phyloP scores from a whole-genome alignment of 2,329 filamentous ascomycete species.

The Cladosporium sphaerospermum region DNA sequence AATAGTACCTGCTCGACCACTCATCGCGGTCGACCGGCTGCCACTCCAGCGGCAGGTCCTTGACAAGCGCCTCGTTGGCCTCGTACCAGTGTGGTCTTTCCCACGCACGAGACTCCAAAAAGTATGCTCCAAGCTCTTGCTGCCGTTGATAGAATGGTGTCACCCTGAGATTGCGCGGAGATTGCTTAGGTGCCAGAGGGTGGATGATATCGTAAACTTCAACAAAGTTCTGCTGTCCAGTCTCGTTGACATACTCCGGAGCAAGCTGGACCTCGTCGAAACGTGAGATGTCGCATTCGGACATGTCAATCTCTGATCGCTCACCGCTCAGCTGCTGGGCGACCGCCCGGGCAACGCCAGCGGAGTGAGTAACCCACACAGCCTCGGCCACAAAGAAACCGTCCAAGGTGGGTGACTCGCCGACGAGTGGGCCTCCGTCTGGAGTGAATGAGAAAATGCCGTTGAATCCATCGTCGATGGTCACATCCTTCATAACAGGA shows the following conservation, averaged over 20 bases:
- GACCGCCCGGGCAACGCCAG: conserved; percentile 55
- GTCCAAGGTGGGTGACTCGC: conserved; percentile 52
- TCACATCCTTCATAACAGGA: conserved; percentile 44
- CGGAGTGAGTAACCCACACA: conserved; percentile 62
- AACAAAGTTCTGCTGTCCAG: conserved; percentile 55
- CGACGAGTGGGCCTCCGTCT: conserved; percentile 56
- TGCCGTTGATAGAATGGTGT: conserved; percentile 55
- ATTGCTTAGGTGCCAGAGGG: conserved; percentile 52
- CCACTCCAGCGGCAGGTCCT: conserved; percentile 49
- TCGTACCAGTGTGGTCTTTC: conserved; percentile 60
- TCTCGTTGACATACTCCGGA: conserved; percentile 52
- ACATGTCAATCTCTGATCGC: conserved; percentile 49
- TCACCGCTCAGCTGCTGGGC: conserved; percentile 55
- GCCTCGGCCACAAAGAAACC: conserved; percentile 61
- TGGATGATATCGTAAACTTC: conserved; percentile 62
- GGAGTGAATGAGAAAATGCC: conserved; percentile 62
- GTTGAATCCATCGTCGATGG: conserved; percentile 57
- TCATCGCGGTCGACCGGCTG: conserved; percentile 50
- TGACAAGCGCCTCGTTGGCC: conserved; percentile 47
- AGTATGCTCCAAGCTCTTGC: conserved; percentile 50
- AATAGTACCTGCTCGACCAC: conserved; percentile 54
- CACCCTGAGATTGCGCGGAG: conserved; percentile 52
- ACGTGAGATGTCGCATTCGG: conserved; percentile 54
- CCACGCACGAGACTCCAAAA: conserved; percentile 56
- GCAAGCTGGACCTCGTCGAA: conserved; percentile 58